Conservation (phyloP, 768 basidiomycete genomes). For the Pleurotus salmoneostramineus region DNA sequence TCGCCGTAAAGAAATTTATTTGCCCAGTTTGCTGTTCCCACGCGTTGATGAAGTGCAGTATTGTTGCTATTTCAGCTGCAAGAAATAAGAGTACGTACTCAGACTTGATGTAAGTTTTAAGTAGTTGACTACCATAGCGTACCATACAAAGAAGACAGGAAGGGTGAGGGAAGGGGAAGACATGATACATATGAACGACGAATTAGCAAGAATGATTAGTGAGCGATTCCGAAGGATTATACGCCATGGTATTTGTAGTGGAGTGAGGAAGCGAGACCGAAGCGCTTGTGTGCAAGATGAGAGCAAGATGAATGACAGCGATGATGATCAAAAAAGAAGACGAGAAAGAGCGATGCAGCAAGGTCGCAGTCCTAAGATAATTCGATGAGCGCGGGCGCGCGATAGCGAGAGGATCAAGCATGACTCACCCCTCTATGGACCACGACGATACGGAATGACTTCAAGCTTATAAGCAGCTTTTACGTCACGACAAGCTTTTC, state of each 20-base stretch:
- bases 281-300: conserved; percentile 14
- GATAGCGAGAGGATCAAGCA: conserved; percentile 15
- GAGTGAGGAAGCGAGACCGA: conserved; percentile 14
- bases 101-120: too few relatives aligned
- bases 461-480: conserved; percentile 74
- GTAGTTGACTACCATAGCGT: neutral
- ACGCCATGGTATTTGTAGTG: conserved; percentile 1
- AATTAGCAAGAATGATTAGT: conserved; percentile 6
- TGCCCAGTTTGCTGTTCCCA: neutral
- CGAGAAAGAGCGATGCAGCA: conserved; percentile 8
- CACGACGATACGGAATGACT: conserved; percentile 40
- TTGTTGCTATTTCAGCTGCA: too few relatives aligned
- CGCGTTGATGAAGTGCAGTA: neutral
- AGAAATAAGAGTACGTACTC: too few relatives aligned
- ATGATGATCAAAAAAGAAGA: conserved; percentile 11
- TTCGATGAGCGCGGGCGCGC: neutral
- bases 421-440: conserved; percentile 11
- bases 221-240: conserved; percentile 15
- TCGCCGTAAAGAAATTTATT: too few relatives aligned
- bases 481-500: conserved; percentile 69
- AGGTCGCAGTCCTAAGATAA: neutral
- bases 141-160: neutral
- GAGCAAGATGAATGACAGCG: conserved; percentile 18
- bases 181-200: conserved; percentile 6
- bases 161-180: neutral